Base-by-base conservation (phyloP, 495 filamentous ascomycete genomes). In the Sabuloglossum arenarium region DNA sequence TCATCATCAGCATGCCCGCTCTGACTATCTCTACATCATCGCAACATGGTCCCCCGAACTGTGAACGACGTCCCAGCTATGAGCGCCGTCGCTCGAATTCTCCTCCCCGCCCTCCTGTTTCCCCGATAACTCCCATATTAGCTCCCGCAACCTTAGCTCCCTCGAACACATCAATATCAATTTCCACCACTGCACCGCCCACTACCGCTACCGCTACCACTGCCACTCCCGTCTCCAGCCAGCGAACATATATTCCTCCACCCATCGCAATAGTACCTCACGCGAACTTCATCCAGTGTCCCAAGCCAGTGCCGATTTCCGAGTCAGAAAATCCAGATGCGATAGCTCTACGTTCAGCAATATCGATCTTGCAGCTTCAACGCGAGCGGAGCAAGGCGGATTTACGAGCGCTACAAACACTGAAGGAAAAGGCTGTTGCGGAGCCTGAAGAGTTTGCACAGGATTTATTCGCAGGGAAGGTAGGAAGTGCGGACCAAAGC, bases 351-450 rank as follows among this genome's bases (percentile, higher is more conserved):
- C 78, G 80, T 37, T 80, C 81, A 23, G 82, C 88, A 3, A 84
- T 94, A 60, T 79, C 81, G 3, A 80, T 93, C 47, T 71, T 95
- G 31, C 85, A 90, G 69, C 69, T 91, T 46, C 88, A 95, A 68
- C 82, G 81, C 49, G 75, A 80, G 59, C 84, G 84, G 65, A 81
- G 81, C 16, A 63, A 77, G n/a, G 71, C 73, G 21, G 87, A 94
- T 66, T 78, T 94, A 43, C 71, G 71, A 57, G 67, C 71, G 0
- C 70, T 94, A 16, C 73, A 80, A 59, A 64, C 69, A 52, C 72
- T 82, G 56, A 86, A 86, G 63, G 64, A 69, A 12, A 72, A 71
- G 0, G 88, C 86, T 3, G 68, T 82, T 0, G 72, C 70, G 21
- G 74, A 90, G 54, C 88, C 88, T 4, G 75, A 76, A 49, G 74